Base-by-base conservation (phyloP, 2,329 filamentous ascomycete genomes). In the Periglandula ipomoeae region DNA sequence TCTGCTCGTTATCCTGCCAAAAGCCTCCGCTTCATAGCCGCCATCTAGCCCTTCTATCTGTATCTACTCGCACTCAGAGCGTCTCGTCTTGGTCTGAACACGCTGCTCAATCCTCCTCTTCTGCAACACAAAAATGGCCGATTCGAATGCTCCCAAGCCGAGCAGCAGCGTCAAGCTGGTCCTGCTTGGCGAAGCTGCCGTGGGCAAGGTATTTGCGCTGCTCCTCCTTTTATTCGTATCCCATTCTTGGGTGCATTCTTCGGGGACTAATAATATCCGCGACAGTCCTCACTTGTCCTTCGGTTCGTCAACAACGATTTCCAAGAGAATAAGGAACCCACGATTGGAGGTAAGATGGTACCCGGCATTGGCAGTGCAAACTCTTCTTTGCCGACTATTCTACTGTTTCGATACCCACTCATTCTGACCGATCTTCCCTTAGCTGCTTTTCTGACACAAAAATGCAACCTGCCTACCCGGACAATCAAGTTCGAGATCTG, bases 151-250 rank as follows among this genome's bases (percentile, higher is more conserved):
- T 65, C 86, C 89, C 53, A 98, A 97, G 75, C 93, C 93, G 54
- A 97, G 90, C 78, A 97, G 90, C 82, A 98, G 93, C 74, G 93
- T 98, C 68, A 98, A 98, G 84, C 85, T 98, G 59, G 93, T 98
- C 56, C 81, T 98, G 65, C 84, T 98, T 50, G 93, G 93, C 58
- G 93, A 98, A 74, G 93, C 93, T 55, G 93, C 93, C 52, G 93
- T 98, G 50, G 93, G 93, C 81, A 98, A 98, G 85, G 93, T 95
- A 75, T 10, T 17, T 23, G n/a, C 13, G 24, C 24, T 22, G 11
- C 24, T 32, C 10, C 23, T 46, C 5, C 5, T 13, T 34, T 23
- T 6, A n/a, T 22, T 15, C 7, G 15, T n/a, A n/a, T n/a, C n/a
- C n/a, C n/a, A n/a, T n/a, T n/a, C n/a, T n/a, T n/a, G n/a, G n/a